phyloP scores from a whole-genome alignment of 1,284 basidiomycete species.

The Leccinum variabile region DNA sequence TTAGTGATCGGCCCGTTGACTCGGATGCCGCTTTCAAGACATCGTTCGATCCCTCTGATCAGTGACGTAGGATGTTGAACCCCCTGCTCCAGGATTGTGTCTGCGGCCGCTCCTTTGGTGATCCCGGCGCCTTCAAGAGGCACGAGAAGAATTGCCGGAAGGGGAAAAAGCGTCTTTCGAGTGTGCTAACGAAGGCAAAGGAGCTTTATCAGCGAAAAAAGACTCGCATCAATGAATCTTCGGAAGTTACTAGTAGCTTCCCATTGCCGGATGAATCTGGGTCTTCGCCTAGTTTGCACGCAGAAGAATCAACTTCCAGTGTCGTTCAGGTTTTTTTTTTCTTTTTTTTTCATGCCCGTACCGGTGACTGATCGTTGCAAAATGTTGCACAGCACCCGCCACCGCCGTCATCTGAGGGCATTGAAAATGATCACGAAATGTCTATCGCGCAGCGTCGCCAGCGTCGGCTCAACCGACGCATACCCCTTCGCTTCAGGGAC shows the following conservation, averaged over 20 bases:
- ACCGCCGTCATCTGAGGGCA: background rate
- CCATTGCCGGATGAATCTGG: background rate
- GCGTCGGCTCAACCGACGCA: background rate
- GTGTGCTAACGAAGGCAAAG: background rate
- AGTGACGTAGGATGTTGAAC: background rate
- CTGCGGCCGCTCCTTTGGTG: background rate
- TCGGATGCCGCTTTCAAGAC: too few relatives aligned
- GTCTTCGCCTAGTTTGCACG: background rate
- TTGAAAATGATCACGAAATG: background rate
- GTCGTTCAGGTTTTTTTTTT: background rate
- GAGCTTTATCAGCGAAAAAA: slow-evolving; percentile 1
- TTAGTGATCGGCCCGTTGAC: too few relatives aligned
- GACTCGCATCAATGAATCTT: background rate
- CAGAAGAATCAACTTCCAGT: background rate
- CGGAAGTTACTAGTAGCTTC: background rate
- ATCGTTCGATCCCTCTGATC: too few relatives aligned
- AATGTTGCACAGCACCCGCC: background rate
- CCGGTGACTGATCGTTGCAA: background rate
- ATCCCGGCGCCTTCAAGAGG: background rate
- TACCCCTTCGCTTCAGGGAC: background rate
- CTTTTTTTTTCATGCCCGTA: too few relatives aligned
- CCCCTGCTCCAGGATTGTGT: background rate
- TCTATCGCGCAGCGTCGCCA: background rate
- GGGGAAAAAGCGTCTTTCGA: background rate
- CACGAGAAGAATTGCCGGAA: background rate